A percentile compares a stretch with the other conserved stretches of the same genome.
Evolutionary conservation across 2,329 filamentous ascomycete species (phyloP).

Genomic region (Scedosporium dehoogii): DNA sequence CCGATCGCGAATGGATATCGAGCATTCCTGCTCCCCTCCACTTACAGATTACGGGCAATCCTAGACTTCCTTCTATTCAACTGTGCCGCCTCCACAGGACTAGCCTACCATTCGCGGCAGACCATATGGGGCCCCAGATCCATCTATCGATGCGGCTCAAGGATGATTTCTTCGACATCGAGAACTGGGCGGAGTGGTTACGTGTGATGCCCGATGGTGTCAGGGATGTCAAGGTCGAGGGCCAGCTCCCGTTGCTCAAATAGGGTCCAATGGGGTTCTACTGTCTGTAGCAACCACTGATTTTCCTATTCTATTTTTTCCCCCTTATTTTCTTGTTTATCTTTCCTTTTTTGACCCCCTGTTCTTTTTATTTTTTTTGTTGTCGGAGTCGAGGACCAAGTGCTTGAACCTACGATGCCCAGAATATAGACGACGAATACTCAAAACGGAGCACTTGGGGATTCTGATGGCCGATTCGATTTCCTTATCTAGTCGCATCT

Average conservation of each 20-base stretch:
- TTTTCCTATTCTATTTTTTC: not conserved
- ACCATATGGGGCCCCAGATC: constrained; percentile 36
- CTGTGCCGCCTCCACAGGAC: constrained; percentile 39
- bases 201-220: constrained; percentile 48
- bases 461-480: no score
- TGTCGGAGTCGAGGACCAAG: no score
- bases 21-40: constrained; percentile 45
- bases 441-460: no score
- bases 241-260: constrained; percentile 26
- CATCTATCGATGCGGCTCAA: constrained; percentile 40
- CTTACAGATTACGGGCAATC: constrained; percentile 44
- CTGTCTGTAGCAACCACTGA: not conserved
- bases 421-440: no score
- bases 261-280: not conserved
- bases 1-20: constrained; percentile 35
- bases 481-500: no score
- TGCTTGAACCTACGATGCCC: no score
- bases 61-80: constrained; percentile 45
- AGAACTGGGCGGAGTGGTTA: constrained; percentile 49
- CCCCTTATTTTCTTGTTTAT: no score
- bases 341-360: no score
- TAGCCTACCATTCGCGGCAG: constrained; percentile 27
- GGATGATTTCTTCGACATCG: constrained; percentile 40
- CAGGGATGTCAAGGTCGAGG: constrained; percentile 44
- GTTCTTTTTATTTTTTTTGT: no score